phyloP scores from a whole-genome alignment of 2,329 filamentous ascomycete species.

The Ophiocordyceps polyrhachis-furcata region DNA sequence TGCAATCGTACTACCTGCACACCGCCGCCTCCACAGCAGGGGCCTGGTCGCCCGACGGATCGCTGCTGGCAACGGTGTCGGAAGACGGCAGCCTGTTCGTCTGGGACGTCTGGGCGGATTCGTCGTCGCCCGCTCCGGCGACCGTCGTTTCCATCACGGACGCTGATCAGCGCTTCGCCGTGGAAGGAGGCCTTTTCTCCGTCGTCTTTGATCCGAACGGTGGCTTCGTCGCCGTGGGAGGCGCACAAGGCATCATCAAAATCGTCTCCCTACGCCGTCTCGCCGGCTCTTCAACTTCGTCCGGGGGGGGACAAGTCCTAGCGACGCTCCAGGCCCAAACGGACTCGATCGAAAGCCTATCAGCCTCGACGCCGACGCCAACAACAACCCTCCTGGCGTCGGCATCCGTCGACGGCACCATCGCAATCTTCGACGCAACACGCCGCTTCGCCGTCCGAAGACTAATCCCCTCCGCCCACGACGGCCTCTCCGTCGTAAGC shows the following conservation, averaged over 20 bases:
- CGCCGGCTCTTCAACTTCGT: constrained; percentile 10
- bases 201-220: constrained; percentile 68
- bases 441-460: constrained; percentile 75
- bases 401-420: constrained; percentile 54
- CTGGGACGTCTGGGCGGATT: constrained; percentile 76
- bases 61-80: constrained; percentile 68
- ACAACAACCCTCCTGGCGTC: constrained; percentile 41
- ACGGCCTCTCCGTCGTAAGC: constrained; percentile 80
- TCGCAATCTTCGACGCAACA: constrained; percentile 72
- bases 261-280: constrained; percentile 66
- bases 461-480: constrained; percentile 66
- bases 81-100: constrained; percentile 83
- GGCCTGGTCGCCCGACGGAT: constrained; percentile 75
- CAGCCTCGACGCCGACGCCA: constrained; percentile 28
- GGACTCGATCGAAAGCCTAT: constrained; percentile 58
- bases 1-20: constrained; percentile 86
- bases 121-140: constrained; percentile 39
- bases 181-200: constrained; percentile 82
- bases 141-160: constrained; percentile 61
- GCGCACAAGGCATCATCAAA: constrained; percentile 70
- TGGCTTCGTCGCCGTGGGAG: constrained; percentile 67
- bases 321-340: constrained; percentile 66
- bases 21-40: constrained; percentile 74
- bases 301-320: constrained; percentile 46
- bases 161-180: constrained; percentile 73